Base-by-base conservation (phyloP, 768 basidiomycete genomes). In the Fibroporia radiculosa region DNA sequence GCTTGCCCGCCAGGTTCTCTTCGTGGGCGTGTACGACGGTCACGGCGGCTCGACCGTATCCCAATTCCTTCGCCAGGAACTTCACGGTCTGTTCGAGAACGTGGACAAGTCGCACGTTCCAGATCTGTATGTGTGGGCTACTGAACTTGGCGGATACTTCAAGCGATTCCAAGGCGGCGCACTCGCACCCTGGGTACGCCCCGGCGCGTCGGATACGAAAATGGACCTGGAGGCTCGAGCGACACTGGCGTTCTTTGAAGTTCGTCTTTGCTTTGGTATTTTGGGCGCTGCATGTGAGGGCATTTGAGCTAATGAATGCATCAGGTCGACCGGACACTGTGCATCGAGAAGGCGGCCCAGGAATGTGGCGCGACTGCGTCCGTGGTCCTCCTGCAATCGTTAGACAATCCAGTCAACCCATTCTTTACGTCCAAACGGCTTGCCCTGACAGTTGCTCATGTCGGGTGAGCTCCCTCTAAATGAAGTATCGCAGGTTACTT, bases 21-120 rank as follows among this genome's bases (percentile, higher is more conserved):
- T 88, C 54, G 78, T 91, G 28, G 93, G 92, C 24, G 82, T 96
- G 45, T 96, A 92, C 60, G 93, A 96, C 47, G 93, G 93, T 6
- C 93, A 96, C 57, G 93, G 93, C 6, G 93, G 93, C 7, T 83
- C 83, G n/a, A 83, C 83, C 8, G 91, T 93, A 14, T 84, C 92
- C 2, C 80, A 88, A 48, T 93, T 81, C 61, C 70, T 93, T 24
- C 80, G 84, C 16, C 82, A 93, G 52, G 84, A 95, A 60, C 65
- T 95, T 10, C 91, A 93, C 55, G 80, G 81, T 1, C 66, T 92
- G 41, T 84, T 95, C 48, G 91, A 95, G 62, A 78, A 79, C 4
- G 87, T 78, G 5, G 56, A 85, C 56, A 84, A 84, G 56, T 62
- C 71, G 1, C 71, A 77, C 20, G 80, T 93, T 23, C 83, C 86